phyloP scores from a whole-genome alignment of 345 rosid genomes.

The Noccaea bulbosa region DNA sequence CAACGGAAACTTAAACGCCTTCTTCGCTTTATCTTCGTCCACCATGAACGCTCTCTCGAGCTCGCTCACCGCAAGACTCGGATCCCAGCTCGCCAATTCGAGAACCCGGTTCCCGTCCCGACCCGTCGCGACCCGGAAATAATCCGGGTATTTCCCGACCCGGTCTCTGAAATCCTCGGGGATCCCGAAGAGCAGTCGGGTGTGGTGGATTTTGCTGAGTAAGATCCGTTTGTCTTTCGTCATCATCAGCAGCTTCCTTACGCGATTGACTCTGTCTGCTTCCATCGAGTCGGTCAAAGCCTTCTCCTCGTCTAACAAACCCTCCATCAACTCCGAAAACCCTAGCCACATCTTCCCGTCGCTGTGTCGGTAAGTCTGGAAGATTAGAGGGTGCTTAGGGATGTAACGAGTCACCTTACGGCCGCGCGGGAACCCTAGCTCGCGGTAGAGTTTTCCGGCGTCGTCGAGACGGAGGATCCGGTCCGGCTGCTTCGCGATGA shows the following conservation, averaged over 20 bases:
- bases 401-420: slow-evolving; percentile 67
- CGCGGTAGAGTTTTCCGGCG: slow-evolving; percentile 81
- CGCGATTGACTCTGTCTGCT: slow-evolving; percentile 60
- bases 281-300: slow-evolving; percentile 62
- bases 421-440: slow-evolving; percentile 92
- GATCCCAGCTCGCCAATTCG: slow-evolving; percentile 81
- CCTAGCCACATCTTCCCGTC: slow-evolving; percentile 84
- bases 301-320: slow-evolving; percentile 63
- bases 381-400: slow-evolving; percentile 67
- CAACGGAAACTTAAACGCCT: slow-evolving; percentile 69
- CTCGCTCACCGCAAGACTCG: slow-evolving; percentile 63
- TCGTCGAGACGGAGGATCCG: slow-evolving; percentile 72
- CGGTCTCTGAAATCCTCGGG: slow-evolving; percentile 89
- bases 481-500: slow-evolving; percentile 70
- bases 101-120: slow-evolving; percentile 70
- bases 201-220: slow-evolving; percentile 73
- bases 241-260: slow-evolving; percentile 81
- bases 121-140: slow-evolving; percentile 55
- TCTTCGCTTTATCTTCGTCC: slow-evolving; percentile 64
- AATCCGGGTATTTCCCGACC: slow-evolving; percentile 68
- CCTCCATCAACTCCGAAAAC: slow-evolving; percentile 70
- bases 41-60: slow-evolving; percentile 64
- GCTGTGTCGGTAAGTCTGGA: slow-evolving; percentile 62
- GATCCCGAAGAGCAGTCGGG: slow-evolving; percentile 72
- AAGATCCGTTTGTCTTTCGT: slow-evolving; percentile 69